phyloP scores from a whole-genome alignment of 2,329 filamentous ascomycete genomes.

The Emericellopsis cladophorae region DNA sequence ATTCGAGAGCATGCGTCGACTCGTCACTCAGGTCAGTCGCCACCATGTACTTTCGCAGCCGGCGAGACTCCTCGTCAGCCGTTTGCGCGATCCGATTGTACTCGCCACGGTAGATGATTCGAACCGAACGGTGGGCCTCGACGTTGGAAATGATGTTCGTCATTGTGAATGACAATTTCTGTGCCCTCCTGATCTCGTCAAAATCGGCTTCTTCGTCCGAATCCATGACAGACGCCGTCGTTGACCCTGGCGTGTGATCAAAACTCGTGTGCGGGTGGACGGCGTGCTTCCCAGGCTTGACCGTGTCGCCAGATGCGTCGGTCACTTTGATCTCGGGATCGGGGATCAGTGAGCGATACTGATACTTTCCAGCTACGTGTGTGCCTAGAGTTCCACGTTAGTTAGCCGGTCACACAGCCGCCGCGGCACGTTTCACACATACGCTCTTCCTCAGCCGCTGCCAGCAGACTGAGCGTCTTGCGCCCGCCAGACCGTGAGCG shows the following conservation, averaged over 20 bases:
- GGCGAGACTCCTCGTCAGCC: conserved; percentile 64
- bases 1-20: conserved; percentile 88
- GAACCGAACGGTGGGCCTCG: conserved; percentile 68
- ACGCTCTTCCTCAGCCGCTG: conserved; percentile 71
- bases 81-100: conserved; percentile 64
- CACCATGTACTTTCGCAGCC: conserved; percentile 84
- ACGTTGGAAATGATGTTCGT: conserved; percentile 68
- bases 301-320: conserved; percentile 47
- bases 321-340: conserved; percentile 57
- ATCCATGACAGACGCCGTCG: conserved; percentile 48
- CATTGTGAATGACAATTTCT: conserved; percentile 69
- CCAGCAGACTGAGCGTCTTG: conserved; percentile 49
- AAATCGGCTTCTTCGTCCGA: conserved; percentile 81
- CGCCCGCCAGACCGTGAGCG: conserved; percentile 19
- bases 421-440: conserved; percentile 20
- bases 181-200: conserved; percentile 75
- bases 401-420: conserved; percentile 8
- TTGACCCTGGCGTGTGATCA: conserved; percentile 51
- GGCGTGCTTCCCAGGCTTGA: conserved; percentile 38
- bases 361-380: conserved; percentile 36
- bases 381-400: conserved; percentile 24
- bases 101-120: conserved; percentile 83
- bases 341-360: conserved; percentile 50
- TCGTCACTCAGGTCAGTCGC: conserved; percentile 92
- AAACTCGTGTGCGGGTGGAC: conserved; percentile 80